A percentile compares a stretch with the other conserved stretches of the same genome.
These are phyloP conservation scores for Aspergillus japonicus DNA, from an alignment of 2,329 filamentous ascomycete species.

Conservation along the genomic window DNA sequence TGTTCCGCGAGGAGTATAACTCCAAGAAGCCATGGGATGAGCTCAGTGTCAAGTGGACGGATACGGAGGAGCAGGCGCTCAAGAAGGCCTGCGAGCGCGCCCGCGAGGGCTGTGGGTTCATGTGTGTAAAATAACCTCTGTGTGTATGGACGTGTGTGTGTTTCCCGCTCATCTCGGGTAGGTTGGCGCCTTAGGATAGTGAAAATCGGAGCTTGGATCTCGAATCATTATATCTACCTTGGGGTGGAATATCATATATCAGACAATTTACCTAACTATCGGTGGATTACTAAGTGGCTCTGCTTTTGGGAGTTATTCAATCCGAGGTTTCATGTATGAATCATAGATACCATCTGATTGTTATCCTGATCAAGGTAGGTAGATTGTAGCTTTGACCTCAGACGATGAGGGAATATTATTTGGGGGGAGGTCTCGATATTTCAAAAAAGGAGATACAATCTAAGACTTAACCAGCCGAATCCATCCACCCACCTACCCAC, in stretches of 20 bases:
- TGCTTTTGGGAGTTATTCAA: too few species aligned
- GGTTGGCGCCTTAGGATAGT: too few species aligned
- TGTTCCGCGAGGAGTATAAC: conserved; percentile 57
- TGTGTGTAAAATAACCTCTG: conserved; percentile 55
- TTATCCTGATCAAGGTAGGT: too few species aligned
- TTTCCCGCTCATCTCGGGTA: too few species aligned
- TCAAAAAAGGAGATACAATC: background rate
- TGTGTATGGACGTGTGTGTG: background rate
- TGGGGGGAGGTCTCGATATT: background rate
- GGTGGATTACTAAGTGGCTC: too few species aligned
- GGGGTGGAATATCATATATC: background rate
- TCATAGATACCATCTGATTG: too few species aligned
- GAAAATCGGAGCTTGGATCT: too few species aligned
- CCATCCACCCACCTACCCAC: background rate
- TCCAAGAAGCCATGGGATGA: conserved; percentile 62
- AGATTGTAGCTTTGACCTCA: background rate
- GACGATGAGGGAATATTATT: background rate
- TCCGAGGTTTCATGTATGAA: too few species aligned
- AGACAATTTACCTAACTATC: background rate
- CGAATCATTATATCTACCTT: background rate
- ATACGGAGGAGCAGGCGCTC: conserved; percentile 61
- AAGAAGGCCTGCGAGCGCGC: conserved; percentile 57
- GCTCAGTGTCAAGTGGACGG: conserved; percentile 63
- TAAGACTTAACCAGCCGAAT: background rate
- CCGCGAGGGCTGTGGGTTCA: conserved; percentile 58